These are phyloP conservation scores for Thyridium curvatum DNA, from an alignment of 2,329 filamentous ascomycete genomes.

Conservation along the genomic window DNA sequence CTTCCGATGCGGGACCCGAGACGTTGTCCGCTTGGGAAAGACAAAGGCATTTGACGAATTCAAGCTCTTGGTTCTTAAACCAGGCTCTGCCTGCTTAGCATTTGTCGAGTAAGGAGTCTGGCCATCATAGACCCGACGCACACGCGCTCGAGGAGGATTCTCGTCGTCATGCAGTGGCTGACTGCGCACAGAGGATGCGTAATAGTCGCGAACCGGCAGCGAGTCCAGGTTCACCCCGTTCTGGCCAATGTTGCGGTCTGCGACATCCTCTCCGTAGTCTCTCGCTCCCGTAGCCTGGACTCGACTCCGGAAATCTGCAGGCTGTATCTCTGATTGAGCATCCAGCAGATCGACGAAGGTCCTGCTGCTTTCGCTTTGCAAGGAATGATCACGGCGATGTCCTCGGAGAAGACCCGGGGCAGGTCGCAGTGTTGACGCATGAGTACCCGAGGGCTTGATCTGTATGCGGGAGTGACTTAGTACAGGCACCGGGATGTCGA, in stretches of 20 bases:
- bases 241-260: constrained; percentile 49
- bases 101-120: constrained; percentile 5
- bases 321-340: constrained; percentile 45
- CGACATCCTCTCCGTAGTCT: constrained; percentile 60
- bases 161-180: constrained; percentile 10
- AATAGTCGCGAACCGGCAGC: constrained; percentile 26
- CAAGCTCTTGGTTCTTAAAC: constrained; percentile 10
- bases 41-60: constrained; percentile 10
- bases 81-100: constrained; percentile 7
- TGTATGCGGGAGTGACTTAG: constrained; percentile 1
- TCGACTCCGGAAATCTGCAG: constrained; percentile 40
- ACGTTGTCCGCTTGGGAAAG: constrained; percentile 6
- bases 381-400: constrained; percentile 22
- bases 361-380: constrained; percentile 20
- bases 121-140: not conserved
- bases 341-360: constrained; percentile 50
- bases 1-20: not conserved
- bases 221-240: constrained; percentile 26
- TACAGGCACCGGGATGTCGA: not conserved
- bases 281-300: constrained; percentile 42
- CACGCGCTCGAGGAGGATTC: constrained; percentile 3
- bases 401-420: constrained; percentile 8
- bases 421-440: not conserved
- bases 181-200: constrained; percentile 15
- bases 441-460: not conserved